Percentiles rank a stretch among this genome's conserved stretches.
Evolutionary conservation across 1,139 yeast species (phyloP).

Genomic region (Taphrina confusa): DNA sequence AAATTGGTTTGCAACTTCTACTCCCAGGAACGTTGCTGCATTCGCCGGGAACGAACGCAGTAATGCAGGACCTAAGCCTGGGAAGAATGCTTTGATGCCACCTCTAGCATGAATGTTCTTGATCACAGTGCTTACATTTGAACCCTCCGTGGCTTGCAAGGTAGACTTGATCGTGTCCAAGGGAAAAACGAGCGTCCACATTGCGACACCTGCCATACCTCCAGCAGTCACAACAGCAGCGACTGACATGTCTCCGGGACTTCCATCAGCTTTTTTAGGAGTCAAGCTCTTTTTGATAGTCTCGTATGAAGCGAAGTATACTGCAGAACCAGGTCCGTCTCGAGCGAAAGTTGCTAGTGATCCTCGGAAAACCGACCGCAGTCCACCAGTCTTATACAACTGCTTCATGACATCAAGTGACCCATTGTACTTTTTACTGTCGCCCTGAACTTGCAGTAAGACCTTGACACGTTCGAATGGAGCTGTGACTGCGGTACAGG

Average conservation of each 20-base stretch:
- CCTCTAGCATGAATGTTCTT: constrained; percentile 63
- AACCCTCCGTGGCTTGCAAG: constrained; percentile 55
- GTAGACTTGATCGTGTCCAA: constrained; percentile 91
- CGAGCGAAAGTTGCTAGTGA: constrained; percentile 89
- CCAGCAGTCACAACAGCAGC: constrained; percentile 92
- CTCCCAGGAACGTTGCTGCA: constrained; percentile 96
- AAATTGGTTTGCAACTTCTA: constrained; percentile 77
- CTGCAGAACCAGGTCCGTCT: constrained; percentile 98
- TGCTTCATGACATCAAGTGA: constrained; percentile 62
- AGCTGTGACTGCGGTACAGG: constrained; percentile 92
- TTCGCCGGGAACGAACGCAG: constrained; percentile 96
- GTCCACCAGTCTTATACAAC: constrained; percentile 78
- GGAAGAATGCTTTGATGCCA: constrained; percentile 91
- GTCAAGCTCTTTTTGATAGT: constrained; percentile 66
- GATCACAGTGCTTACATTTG: constrained; percentile 68
- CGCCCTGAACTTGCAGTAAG: constrained; percentile 73
- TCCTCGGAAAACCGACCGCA: constrained; percentile 84
- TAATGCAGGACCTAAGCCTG: constrained; percentile 94
- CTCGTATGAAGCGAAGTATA: constrained; percentile 94
- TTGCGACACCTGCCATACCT: constrained; percentile 90
- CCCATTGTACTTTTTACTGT: constrained; percentile 53
- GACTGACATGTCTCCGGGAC: constrained; percentile 71
- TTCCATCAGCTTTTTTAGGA: constrained; percentile 55
- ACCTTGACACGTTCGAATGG: constrained; percentile 97
- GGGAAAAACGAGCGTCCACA: constrained; percentile 98